phyloP scores from a whole-genome alignment of 768 basidiomycete genomes.

The Paxillus ammoniavirescens region DNA sequence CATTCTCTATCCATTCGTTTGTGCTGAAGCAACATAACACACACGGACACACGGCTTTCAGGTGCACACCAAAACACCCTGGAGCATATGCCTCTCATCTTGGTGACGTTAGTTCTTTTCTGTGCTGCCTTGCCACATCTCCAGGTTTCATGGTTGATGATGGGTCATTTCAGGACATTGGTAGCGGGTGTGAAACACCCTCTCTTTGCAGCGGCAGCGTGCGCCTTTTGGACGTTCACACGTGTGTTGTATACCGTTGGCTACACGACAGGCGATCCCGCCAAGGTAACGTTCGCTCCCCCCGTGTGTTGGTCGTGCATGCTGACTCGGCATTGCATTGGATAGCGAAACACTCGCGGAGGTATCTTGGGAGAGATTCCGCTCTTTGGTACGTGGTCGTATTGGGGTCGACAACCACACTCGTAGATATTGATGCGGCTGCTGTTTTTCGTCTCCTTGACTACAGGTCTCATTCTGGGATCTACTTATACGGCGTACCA shows the following conservation, averaged over 20 bases:
- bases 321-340: neutral
- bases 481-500: conserved; percentile 15
- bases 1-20: neutral
- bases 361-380: neutral
- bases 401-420: neutral
- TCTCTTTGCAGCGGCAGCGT: conserved; percentile 31
- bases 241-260: conserved; percentile 43
- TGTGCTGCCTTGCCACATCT: neutral
- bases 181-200: conserved; percentile 37
- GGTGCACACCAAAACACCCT: conserved; percentile 43
- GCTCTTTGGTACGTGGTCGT: conserved; percentile 7
- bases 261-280: conserved; percentile 40
- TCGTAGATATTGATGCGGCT: neutral
- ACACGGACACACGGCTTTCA: conserved; percentile 1
- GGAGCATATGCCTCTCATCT: conserved; percentile 31
- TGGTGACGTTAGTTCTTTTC: conserved; percentile 8
- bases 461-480: conserved; percentile 10
- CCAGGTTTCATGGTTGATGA: neutral
- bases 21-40: too few species aligned
- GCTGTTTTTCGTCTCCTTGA: too few species aligned
- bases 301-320: neutral
- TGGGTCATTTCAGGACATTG: conserved; percentile 28
- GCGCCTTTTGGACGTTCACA: conserved; percentile 35
- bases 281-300: conserved; percentile 27
- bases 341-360: conserved; percentile 15